Conservation (phyloP, 2,329 filamentous ascomycete species). For the Diaporthe destruens region DNA sequence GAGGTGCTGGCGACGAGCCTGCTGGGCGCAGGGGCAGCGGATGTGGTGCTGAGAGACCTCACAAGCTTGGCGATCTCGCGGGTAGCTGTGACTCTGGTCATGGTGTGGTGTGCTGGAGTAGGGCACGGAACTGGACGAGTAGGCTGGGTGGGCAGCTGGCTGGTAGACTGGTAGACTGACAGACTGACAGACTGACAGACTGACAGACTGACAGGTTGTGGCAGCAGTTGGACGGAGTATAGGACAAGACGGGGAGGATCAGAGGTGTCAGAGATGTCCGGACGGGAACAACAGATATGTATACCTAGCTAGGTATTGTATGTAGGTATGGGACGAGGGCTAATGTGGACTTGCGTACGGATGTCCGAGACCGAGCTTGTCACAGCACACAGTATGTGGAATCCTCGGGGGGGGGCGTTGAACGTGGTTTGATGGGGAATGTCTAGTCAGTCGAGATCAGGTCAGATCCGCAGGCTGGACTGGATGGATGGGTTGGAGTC, state of each 20-base stretch:
- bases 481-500: not conserved
- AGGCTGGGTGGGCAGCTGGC: not conserved
- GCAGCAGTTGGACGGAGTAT: not conserved
- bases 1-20: conserved; percentile 53
- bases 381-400: conserved; percentile 14
- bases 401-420: conserved; percentile 9
- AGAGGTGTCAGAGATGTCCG: not conserved
- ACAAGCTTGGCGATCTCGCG: conserved; percentile 58
- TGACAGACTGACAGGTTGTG: conserved; percentile 1
- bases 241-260: conserved; percentile 5
- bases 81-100: conserved; percentile 62
- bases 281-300: conserved; percentile 1
- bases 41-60: conserved; percentile 59
- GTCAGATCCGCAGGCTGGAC: conserved; percentile 25
- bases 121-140: not conserved
- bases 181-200: not conserved
- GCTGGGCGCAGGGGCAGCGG: conserved; percentile 52
- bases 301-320: too few species aligned
- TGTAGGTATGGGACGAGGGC: conserved; percentile 25
- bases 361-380: conserved; percentile 31
- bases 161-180: not conserved
- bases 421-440: conserved; percentile 25
- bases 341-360: conserved; percentile 23
- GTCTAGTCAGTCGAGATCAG: conserved; percentile 26
- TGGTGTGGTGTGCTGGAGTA: conserved; percentile 46